These are phyloP conservation scores for Solanum piurae DNA, from an alignment of 257 asterid species.

Conservation along the genomic window DNA sequence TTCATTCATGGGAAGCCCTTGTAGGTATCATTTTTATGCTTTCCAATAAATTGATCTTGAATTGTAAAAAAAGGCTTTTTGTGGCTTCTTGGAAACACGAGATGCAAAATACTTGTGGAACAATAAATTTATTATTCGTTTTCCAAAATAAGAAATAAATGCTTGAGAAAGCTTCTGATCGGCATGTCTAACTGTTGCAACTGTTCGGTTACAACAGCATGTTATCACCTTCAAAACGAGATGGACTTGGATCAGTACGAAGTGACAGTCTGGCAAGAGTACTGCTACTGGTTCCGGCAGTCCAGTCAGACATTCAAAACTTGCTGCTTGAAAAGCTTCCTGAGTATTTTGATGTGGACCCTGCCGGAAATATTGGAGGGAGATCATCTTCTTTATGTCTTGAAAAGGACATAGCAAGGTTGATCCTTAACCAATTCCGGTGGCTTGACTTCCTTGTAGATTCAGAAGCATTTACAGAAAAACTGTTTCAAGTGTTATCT, in stretches of 20 bases:
- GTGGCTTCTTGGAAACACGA: not conserved
- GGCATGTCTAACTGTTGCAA: not conserved
- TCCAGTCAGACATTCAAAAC: slow-evolving; percentile 63
- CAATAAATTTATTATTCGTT: not conserved
- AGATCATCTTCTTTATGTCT: slow-evolving; percentile 26
- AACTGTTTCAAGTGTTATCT: slow-evolving; percentile 58
- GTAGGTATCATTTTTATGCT: not conserved
- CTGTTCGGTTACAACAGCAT: slow-evolving; percentile 25
- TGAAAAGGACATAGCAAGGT: slow-evolving; percentile 66
- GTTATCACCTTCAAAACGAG: slow-evolving; percentile 58
- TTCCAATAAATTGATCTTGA: not conserved
- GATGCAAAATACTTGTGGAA: not conserved
- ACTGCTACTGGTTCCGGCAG: slow-evolving; percentile 48
- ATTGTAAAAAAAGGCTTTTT: not conserved
- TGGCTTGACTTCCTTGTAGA: slow-evolving; percentile 87
- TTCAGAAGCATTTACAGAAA: slow-evolving; percentile 58
- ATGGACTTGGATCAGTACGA: slow-evolving; percentile 37
- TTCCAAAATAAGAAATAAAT: not conserved
- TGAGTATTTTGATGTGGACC: slow-evolving; percentile 51
- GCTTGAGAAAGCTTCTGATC: not conserved
- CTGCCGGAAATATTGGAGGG: slow-evolving; percentile 17
- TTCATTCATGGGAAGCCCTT: not conserved
- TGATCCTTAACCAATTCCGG: slow-evolving; percentile 65
- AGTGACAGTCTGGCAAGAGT: slow-evolving; percentile 51
- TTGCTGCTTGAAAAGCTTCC: slow-evolving; percentile 80